A percentile compares a stretch with the other conserved stretches of the same genome.
Conservation (phyloP, 2,329 filamentous ascomycete species). For the Fusarium nisikadoi region DNA sequence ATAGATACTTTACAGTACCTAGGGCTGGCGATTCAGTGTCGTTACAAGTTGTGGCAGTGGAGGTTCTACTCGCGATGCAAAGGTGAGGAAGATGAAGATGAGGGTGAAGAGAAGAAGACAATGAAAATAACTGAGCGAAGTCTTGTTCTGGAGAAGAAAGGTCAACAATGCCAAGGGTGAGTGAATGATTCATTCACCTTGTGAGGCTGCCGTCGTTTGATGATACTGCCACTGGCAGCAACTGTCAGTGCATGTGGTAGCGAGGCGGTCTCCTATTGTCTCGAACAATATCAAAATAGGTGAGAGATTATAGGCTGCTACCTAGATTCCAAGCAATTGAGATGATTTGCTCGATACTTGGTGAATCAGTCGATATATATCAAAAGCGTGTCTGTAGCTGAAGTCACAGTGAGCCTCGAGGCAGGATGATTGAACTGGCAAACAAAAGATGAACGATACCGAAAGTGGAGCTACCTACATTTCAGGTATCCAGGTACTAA, state of each 20-base stretch:
- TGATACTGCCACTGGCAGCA: background rate
- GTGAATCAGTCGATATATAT: background rate
- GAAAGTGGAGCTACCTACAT: background rate
- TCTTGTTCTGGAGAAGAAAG: background rate
- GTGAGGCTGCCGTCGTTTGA: background rate
- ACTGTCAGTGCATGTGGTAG: background rate
- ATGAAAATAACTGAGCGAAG: background rate
- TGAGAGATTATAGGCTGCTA: background rate
- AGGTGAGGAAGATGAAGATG: background rate
- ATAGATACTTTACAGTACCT: too few species aligned
- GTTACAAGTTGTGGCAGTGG: background rate
- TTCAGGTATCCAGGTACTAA: background rate
- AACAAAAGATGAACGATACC: background rate
- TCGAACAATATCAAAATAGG: background rate
- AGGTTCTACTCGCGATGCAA: background rate
- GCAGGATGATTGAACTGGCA: background rate
- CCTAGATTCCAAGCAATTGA: background rate
- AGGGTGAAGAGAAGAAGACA: background rate
- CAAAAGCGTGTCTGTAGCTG: background rate
- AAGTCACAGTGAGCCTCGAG: background rate
- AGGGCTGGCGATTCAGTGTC: too few species aligned
- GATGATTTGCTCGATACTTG: background rate
- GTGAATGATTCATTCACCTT: background rate
- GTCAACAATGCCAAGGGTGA: background rate
- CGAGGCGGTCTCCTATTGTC: background rate